Evolutionary conservation across 345 rosid species (phyloP).

Genomic region (Passiflora organensis): DNA sequence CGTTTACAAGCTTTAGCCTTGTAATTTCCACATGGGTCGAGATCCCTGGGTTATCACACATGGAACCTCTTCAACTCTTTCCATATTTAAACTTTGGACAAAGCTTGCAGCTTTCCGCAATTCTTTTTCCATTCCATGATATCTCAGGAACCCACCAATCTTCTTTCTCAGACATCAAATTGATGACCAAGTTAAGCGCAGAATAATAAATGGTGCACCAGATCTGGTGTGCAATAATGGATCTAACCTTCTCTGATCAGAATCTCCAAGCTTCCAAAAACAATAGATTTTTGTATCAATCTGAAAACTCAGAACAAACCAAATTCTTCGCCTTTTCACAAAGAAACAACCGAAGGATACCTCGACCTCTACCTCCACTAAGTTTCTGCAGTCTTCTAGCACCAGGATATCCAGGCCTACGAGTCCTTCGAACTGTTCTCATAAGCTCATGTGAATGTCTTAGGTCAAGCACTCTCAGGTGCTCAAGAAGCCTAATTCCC

Average conservation of each 20-base stretch:
- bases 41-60: too few relatives aligned
- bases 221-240: constrained; percentile 41
- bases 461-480: too few relatives aligned
- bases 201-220: constrained; percentile 26
- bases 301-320: constrained; percentile 18
- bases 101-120: constrained; percentile 18
- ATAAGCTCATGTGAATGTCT: too few relatives aligned
- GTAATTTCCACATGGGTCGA: too few relatives aligned
- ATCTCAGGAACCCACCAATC: constrained; percentile 26
- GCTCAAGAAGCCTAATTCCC: too few relatives aligned
- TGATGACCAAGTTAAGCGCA: constrained; percentile 8
- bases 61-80: constrained; percentile 31
- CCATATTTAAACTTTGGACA: constrained; percentile 20
- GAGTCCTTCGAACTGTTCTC: too few relatives aligned
- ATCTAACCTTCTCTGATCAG: constrained; percentile 26
- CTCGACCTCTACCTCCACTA: constrained; percentile 27
- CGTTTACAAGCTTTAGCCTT: constrained; percentile 18
- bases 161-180: constrained; percentile 10
- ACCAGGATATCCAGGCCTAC: too few relatives aligned
- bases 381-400: too few relatives aligned
- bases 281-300: constrained; percentile 13
- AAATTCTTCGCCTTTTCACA: constrained; percentile 20
- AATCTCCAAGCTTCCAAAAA: constrained; percentile 12
- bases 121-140: constrained; percentile 25
- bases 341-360: constrained; percentile 11